Evolutionary conservation across 225 moss, liverwort and hornwort species (phyloP).

Genomic region (Rhytidiadelphus loreus): DNA sequence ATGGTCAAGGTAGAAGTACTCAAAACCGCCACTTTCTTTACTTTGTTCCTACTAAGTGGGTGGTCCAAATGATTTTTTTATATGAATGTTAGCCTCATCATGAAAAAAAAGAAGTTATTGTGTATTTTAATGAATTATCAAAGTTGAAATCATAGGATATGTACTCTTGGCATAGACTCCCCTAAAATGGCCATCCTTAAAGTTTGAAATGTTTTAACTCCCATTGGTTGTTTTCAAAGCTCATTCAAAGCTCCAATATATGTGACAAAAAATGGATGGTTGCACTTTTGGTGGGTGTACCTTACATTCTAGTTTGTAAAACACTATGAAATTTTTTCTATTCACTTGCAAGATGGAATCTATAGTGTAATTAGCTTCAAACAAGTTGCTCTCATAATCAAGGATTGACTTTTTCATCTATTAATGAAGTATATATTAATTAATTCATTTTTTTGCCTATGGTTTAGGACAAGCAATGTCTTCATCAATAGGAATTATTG

Average conservation of each 20-base stretch:
- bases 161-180: no score
- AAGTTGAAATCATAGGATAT: no score
- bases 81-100: not conserved
- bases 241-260: not conserved
- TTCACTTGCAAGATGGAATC: not conserved
- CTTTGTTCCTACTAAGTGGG: fast-evolving
- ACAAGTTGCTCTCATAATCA: no score
- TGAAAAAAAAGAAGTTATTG: not conserved
- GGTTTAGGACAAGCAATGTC: no score
- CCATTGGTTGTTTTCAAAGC: not conserved
- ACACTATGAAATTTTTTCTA: no score
- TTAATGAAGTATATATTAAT: no score
- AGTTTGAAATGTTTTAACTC: not conserved
- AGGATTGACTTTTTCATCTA: no score
- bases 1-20: not conserved
- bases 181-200: no score
- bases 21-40: not conserved
- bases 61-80: not conserved
- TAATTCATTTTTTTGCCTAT: no score
- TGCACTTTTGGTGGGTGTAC: not conserved
- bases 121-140: not conserved
- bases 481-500: no score
- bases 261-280: not conserved
- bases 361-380: no score
- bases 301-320: not conserved